Conservation (phyloP, 805 yeast species). For the Wickerhamomyces sydowiorum region DNA sequence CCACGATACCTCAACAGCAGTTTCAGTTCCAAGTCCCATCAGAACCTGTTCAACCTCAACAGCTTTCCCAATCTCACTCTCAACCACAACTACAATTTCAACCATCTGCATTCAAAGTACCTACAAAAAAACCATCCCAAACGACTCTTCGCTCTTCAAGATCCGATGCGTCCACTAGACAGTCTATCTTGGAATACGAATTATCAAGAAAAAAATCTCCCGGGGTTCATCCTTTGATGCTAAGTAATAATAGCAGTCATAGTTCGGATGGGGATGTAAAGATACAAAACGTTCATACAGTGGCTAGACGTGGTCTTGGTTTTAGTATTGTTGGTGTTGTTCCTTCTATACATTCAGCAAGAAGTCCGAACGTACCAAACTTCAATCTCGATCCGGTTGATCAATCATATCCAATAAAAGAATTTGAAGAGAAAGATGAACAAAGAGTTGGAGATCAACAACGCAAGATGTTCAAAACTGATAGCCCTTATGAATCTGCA, state of each 20-base stretch:
- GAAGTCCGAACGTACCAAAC: not conserved
- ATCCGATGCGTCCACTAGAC: slow-evolving; percentile 7
- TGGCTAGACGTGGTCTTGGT: slow-evolving; percentile 1
- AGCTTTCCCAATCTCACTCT: no score
- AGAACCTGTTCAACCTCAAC: no score
- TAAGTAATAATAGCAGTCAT: not conserved
- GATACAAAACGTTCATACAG: not conserved
- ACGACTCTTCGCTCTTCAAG: slow-evolving; percentile 7
- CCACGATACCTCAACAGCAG: no score
- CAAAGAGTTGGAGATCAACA: not conserved
- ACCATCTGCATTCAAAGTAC: not conserved
- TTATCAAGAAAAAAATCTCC: slow-evolving; percentile 17
- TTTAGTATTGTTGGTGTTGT: slow-evolving; percentile 2
- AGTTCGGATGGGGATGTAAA: slow-evolving; percentile 1
- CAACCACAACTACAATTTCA: not conserved
- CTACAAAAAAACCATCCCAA: not conserved
- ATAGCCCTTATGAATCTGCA: not conserved
- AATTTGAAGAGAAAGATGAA: not conserved
- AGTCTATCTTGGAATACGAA: slow-evolving; percentile 15
- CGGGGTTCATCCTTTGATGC: slow-evolving; percentile 16
- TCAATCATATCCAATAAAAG: not conserved
- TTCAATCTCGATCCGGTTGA: not conserved
- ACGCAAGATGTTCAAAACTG: not conserved
- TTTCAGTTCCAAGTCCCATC: no score
- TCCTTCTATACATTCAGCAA: not conserved